Percentiles rank a stretch among this genome's conserved stretches.
Conservation (phyloP, 2,329 filamentous ascomycete species). For the Stenocarpella maydis region DNA sequence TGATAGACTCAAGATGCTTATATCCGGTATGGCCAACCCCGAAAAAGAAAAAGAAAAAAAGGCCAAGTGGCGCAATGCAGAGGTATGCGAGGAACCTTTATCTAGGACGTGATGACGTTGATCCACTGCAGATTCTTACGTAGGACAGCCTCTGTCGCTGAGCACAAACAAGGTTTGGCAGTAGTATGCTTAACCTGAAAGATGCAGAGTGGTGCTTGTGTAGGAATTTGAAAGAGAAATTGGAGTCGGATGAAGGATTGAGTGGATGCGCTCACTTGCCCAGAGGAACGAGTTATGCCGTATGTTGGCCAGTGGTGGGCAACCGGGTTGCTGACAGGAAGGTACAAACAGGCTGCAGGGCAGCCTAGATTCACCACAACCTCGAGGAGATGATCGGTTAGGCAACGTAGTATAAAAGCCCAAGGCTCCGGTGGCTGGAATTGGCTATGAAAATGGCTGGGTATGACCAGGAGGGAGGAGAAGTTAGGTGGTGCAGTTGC, state of each 20-base stretch:
- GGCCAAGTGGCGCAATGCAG: neutral
- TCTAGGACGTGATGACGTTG: too few relatives aligned
- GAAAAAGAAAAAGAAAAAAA: too few relatives aligned
- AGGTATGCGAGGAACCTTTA: neutral
- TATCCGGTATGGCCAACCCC: neutral
- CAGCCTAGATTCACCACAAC: neutral
- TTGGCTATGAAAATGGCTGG: neutral
- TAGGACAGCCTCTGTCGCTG: neutral
- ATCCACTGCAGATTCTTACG: neutral
- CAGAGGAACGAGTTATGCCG: neutral
- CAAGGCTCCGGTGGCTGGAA: neutral
- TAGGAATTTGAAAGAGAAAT: too few relatives aligned
- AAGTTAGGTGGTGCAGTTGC: neutral
- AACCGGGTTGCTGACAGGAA: neutral
- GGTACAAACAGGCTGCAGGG: neutral
- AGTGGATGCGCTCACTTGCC: neutral
- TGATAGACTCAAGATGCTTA: neutral
- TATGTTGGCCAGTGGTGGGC: neutral
- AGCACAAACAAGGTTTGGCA: neutral
- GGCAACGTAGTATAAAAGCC: neutral
- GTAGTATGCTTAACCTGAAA: too few relatives aligned
- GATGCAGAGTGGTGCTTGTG: too few relatives aligned
- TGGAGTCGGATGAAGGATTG: neutral
- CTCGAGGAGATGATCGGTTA: neutral
- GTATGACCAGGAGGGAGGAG: neutral